phyloP scores from a whole-genome alignment of 2,329 filamentous ascomycete genomes.

The Alternaria consortialis region DNA sequence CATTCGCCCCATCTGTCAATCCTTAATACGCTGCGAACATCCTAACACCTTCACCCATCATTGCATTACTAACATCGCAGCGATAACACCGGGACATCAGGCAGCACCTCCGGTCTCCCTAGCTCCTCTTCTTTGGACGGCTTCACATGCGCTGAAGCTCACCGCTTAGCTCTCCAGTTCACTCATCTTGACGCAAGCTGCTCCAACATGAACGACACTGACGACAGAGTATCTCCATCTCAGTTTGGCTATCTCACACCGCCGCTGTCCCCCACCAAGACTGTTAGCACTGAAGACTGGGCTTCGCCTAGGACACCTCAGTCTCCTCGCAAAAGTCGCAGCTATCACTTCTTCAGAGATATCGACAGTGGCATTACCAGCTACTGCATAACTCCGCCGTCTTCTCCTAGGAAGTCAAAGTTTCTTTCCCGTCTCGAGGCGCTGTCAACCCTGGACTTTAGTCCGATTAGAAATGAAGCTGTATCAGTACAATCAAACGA shows the following conservation, averaged over 20 bases:
- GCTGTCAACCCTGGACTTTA: constrained; percentile 27
- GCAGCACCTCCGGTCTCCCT: constrained; percentile 17
- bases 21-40: constrained; percentile 19
- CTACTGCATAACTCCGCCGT: constrained; percentile 26
- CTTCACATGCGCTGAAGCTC: constrained; percentile 37
- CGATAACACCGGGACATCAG: constrained; percentile 35
- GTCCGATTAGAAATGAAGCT: constrained; percentile 12
- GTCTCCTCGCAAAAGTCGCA: constrained; percentile 44
- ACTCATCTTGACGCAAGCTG: constrained; percentile 9
- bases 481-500: constrained; percentile 13
- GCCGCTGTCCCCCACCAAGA: constrained; percentile 48
- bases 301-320: constrained; percentile 41
- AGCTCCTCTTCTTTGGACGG: constrained; percentile 22
- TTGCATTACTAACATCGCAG: constrained; percentile 48
- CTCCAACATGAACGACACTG: constrained; percentile 35
- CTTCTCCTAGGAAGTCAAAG: constrained; percentile 38
- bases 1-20: constrained; percentile 20
- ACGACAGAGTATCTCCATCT: constrained; percentile 25
- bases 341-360: constrained; percentile 36
- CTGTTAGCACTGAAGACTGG: constrained; percentile 44
- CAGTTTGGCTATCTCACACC: constrained; percentile 39
- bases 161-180: constrained; percentile 1
- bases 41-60: constrained; percentile 33
- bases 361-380: constrained; percentile 16
- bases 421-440: constrained; percentile 20